These are phyloP conservation scores for Kalanchoe fedtschenkoi DNA, from an alignment of 164 flowering plant species.

Conservation along the genomic window DNA sequence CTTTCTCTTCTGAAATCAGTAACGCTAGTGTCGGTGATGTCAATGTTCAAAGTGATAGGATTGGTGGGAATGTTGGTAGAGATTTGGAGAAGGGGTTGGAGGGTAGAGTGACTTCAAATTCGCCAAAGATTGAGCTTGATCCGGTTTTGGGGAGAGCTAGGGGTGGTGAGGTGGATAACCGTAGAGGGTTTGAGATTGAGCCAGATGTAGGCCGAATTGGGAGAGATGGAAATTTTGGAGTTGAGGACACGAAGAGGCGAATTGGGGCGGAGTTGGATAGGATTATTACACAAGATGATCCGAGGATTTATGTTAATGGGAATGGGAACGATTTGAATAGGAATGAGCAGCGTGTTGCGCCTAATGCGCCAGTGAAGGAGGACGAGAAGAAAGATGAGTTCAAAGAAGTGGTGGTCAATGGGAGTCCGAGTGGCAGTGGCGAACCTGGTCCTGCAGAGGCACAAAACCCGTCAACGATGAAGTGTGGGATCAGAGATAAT, in stretches of 20 bases:
- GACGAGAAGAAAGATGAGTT: slow-evolving; percentile 22
- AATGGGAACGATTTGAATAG: slow-evolving; percentile 14
- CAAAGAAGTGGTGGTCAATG: slow-evolving; percentile 24
- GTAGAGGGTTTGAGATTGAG: slow-evolving; percentile 40
- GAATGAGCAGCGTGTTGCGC: slow-evolving; percentile 16
- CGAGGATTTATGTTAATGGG: slow-evolving; percentile 16
- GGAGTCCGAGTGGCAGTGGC: slow-evolving; percentile 32
- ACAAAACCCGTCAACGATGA: slow-evolving; percentile 27
- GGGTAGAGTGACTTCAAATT: slow-evolving; percentile 37
- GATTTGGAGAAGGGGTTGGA: slow-evolving; percentile 49
- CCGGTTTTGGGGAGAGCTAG: slow-evolving; percentile 55
- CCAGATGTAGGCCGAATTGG: slow-evolving; percentile 19
- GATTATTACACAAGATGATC: slow-evolving; percentile 20
- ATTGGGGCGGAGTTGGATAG: slow-evolving; percentile 21
- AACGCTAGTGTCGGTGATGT: slow-evolving; percentile 15
- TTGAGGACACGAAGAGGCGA: slow-evolving; percentile 28
- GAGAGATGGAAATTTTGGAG: slow-evolving; percentile 19
- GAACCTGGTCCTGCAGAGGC: slow-evolving; percentile 21
- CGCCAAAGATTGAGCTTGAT: slow-evolving; percentile 74
- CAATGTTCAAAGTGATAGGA: slow-evolving; percentile 21
- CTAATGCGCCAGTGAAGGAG: slow-evolving; percentile 18
- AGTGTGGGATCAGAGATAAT: too few species aligned
- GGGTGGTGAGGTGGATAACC: too few species aligned
- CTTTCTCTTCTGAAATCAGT: slow-evolving; percentile 45
- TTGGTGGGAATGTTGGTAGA: slow-evolving; percentile 15